Conservation (phyloP, 192 early-diverging fungal genomes). For the Gorgonomyces haynaldii region DNA sequence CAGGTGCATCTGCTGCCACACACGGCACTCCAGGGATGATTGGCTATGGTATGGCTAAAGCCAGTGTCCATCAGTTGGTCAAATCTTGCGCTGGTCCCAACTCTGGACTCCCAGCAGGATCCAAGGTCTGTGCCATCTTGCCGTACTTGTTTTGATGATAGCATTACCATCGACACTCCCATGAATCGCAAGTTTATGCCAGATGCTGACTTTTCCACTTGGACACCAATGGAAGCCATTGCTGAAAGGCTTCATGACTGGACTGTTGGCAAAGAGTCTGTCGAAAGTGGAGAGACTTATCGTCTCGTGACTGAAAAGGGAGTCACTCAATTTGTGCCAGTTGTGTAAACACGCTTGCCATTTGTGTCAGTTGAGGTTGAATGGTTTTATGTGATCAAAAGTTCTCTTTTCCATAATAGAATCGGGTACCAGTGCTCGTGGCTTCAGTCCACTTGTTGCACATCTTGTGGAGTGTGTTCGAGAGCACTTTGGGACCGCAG, state of each 20-base stretch:
- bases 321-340: not conserved
- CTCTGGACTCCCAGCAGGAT: conserved; percentile 58
- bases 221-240: conserved; percentile 71
- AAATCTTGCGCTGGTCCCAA: conserved; percentile 55
- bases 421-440: conserved; percentile 50
- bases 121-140: conserved; percentile 50
- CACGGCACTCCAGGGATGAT: conserved; percentile 57
- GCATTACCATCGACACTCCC: conserved; percentile 75
- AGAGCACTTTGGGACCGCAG: conserved; percentile 68
- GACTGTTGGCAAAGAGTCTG: conserved; percentile 2
- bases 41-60: conserved; percentile 80
- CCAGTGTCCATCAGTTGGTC: conserved; percentile 82
- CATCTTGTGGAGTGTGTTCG: conserved; percentile 45
- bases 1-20: conserved; percentile 62
- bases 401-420: conserved; percentile 66
- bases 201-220: conserved; percentile 64
- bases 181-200: conserved; percentile 82
- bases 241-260: conserved; percentile 18
- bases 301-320: conserved; percentile 2
- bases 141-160: conserved; percentile 30
- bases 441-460: conserved; percentile 54
- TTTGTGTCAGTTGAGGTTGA: not conserved
- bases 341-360: not conserved
- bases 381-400: conserved; percentile 11
- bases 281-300: conserved; percentile 2